Conservation (phyloP, 2,329 filamentous ascomycete genomes). For the Alternaria dauci region DNA sequence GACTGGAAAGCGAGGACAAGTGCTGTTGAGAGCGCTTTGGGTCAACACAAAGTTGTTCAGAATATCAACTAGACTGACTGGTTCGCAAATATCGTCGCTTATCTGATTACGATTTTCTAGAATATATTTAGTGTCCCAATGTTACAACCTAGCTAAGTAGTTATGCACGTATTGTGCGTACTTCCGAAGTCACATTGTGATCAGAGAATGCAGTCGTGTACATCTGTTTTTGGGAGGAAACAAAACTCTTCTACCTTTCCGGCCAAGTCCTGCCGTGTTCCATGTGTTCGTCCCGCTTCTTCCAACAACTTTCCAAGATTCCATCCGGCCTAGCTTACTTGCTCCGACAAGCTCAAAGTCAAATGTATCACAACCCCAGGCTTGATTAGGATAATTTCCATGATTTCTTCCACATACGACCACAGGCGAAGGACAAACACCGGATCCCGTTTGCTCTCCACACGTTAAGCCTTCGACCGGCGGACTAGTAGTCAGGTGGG, state of each 20-base stretch:
- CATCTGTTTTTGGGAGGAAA: not conserved
- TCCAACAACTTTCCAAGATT: not conserved
- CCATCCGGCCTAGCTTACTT: not conserved
- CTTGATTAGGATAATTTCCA: not conserved
- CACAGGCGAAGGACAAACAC: constrained; percentile 10
- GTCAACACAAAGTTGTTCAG: not conserved
- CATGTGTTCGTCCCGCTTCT: not conserved
- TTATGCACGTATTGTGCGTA: not conserved
- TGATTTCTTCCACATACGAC: constrained; percentile 10
- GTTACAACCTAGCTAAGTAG: no score
- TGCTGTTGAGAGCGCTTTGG: not conserved
- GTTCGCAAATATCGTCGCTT: not conserved
- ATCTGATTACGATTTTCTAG: not conserved
- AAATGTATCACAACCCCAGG: not conserved
- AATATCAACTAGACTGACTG: not conserved
- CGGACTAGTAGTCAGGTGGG: not conserved
- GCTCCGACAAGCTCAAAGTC: not conserved
- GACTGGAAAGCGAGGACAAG: not conserved
- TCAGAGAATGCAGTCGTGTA: not conserved
- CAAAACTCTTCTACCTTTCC: not conserved
- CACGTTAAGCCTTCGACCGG: constrained; percentile 16
- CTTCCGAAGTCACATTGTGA: no score
- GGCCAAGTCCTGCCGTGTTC: not conserved
- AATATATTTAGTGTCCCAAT: not conserved
- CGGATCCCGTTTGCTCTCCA: constrained; percentile 18